Conservation (phyloP, 106 monocot genomes). For the Amphibolis antarctica region DNA sequence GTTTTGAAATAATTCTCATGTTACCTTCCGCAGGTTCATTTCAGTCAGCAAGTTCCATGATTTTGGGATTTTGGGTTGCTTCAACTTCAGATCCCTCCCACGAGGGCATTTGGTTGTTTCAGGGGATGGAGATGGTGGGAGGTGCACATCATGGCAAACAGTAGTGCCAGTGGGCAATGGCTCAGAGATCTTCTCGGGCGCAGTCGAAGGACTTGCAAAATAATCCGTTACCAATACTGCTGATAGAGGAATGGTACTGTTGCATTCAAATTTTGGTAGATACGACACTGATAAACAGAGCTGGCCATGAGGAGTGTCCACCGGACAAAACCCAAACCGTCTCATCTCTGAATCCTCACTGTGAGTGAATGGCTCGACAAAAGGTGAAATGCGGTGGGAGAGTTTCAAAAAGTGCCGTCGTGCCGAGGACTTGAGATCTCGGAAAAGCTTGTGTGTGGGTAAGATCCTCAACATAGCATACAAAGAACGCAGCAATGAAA, state of each 20-base stretch:
- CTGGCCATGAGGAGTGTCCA: conserved; percentile 57
- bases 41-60: conserved; percentile 10
- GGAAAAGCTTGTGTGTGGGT: conserved; percentile 63
- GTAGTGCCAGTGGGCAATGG: conserved; percentile 33
- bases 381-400: conserved; percentile 59
- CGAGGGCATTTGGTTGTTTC: conserved; percentile 7
- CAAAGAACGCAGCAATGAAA: conserved; percentile 55
- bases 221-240: conserved; percentile 65
- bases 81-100: conserved; percentile 17
- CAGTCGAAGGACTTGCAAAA: conserved; percentile 73
- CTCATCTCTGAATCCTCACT: conserved; percentile 58
- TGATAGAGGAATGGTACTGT: conserved; percentile 31
- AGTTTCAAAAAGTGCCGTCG: conserved; percentile 36
- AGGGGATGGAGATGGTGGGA: conserved; percentile 19
- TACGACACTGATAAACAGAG: conserved; percentile 53
- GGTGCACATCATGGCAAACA: conserved; percentile 24
- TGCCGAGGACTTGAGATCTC: conserved; percentile 47
- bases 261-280: conserved; percentile 30
- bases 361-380: conserved; percentile 51
- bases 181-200: conserved; percentile 42
- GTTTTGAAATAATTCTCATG: neutral
- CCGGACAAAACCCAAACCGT: conserved; percentile 39
- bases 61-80: conserved; percentile 8
- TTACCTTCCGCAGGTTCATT: conserved; percentile 31
- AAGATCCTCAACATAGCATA: conserved; percentile 54